A percentile compares a stretch with the other conserved stretches of the same genome.
These are phyloP conservation scores for Jamesozyma gamospora DNA, from an alignment of 805 yeast genomes.

Conservation along the genomic window DNA sequence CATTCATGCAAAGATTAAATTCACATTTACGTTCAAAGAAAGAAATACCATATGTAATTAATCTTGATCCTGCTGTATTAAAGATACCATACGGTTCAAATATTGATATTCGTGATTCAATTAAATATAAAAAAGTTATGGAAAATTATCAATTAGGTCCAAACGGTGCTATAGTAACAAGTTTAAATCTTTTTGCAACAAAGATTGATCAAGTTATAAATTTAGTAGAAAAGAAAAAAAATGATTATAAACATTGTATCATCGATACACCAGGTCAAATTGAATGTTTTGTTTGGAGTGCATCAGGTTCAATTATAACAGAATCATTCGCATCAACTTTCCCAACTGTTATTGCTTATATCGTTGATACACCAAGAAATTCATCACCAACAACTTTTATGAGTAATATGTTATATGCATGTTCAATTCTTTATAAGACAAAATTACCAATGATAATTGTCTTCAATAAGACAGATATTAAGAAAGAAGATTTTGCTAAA, in stretches of 20 bases:
- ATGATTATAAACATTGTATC: slow-evolving; percentile 54
- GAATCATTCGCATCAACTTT: slow-evolving; percentile 93
- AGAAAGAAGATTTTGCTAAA: slow-evolving; percentile 75
- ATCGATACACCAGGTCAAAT: slow-evolving; percentile 98
- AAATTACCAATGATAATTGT: slow-evolving; percentile 94
- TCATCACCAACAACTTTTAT: slow-evolving; percentile 93
- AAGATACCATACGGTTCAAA: slow-evolving; percentile 91
- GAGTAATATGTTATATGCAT: slow-evolving; percentile 97
- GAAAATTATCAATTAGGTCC: slow-evolving; percentile 93
- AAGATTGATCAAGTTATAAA: slow-evolving; percentile 91
- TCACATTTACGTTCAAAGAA: slow-evolving; percentile 71
- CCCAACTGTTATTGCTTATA: slow-evolving; percentile 92
- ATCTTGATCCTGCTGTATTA: slow-evolving; percentile 92
- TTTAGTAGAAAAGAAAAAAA: slow-evolving; percentile 66
- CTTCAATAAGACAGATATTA: slow-evolving; percentile 88
- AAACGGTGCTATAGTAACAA: slow-evolving; percentile 96
- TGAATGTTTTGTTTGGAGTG: slow-evolving; percentile 97
- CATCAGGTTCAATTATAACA: slow-evolving; percentile 91
- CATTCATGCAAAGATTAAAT: slow-evolving; percentile 91
- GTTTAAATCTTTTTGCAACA: slow-evolving; percentile 83
- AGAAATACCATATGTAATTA: slow-evolving; percentile 80
- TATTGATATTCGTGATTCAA: slow-evolving; percentile 92
- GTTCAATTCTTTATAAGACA: slow-evolving; percentile 91
- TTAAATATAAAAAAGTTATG: slow-evolving; percentile 93
- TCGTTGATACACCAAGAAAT: slow-evolving; percentile 93